phyloP scores from a whole-genome alignment of 1,139 yeast genomes.

The Scheffersomyces insectosa region DNA sequence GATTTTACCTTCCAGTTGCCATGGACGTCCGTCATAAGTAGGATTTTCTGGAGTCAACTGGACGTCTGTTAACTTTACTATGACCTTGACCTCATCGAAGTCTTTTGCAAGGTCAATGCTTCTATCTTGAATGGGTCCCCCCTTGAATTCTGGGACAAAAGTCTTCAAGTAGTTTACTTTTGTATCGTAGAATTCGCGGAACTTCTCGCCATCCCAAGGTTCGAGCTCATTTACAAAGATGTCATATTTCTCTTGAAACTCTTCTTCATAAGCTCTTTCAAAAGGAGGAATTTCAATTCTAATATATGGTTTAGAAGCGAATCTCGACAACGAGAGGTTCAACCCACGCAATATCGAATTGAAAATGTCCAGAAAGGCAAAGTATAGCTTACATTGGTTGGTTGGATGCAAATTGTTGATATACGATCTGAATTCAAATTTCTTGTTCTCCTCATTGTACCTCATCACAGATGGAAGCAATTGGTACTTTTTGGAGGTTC shows the following conservation, averaged over 20 bases:
- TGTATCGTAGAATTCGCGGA: slow-evolving; percentile 9
- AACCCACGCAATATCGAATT: slow-evolving; percentile 31
- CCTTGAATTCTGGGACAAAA: slow-evolving; percentile 12
- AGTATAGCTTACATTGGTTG: slow-evolving; percentile 23
- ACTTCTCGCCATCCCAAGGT: slow-evolving; percentile 3
- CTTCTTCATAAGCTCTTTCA: slow-evolving; percentile 18
- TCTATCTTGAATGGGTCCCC: slow-evolving; percentile 16
- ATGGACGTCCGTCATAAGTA: slow-evolving; percentile 36
- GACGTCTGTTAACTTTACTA: slow-evolving; percentile 39
- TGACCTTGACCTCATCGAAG: slow-evolving; percentile 29
- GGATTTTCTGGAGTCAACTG: slow-evolving; percentile 41
- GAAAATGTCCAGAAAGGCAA: slow-evolving; percentile 29
- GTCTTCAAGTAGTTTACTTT: slow-evolving; percentile 14
- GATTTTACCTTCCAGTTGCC: slow-evolving; percentile 45
- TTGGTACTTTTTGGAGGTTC: slow-evolving; percentile 27
- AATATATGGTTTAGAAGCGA: slow-evolving; percentile 17
- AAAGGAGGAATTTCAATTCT: slow-evolving; percentile 19
- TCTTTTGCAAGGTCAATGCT: slow-evolving; percentile 13
- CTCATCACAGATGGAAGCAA: slow-evolving; percentile 32
- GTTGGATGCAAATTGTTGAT: slow-evolving; percentile 43
- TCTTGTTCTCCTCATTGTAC: slow-evolving; percentile 9
- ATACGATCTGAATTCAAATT: slow-evolving; percentile 29
- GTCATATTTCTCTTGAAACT: slow-evolving; percentile 8
- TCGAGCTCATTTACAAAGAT: slow-evolving; percentile 6
- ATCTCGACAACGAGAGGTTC: slow-evolving; percentile 26